These are phyloP conservation scores for Neurospora tetraspora DNA, from an alignment of 495 filamentous ascomycete genomes.

Conservation along the genomic window DNA sequence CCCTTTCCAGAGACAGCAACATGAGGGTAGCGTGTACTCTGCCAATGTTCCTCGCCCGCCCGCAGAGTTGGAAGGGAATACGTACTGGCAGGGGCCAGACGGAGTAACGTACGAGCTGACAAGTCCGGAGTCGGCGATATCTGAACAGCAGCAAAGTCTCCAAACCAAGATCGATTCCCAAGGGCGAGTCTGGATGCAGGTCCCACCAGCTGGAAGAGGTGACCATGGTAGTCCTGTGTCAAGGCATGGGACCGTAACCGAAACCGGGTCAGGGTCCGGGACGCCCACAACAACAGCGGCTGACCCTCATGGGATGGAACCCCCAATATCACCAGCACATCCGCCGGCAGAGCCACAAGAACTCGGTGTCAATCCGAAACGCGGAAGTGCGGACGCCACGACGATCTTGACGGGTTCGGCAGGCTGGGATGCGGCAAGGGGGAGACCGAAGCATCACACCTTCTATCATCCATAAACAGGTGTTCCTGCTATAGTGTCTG, in stretches of 20 bases:
- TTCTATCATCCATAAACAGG: conserved; percentile 14
- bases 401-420: not conserved
- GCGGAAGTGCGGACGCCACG: not conserved
- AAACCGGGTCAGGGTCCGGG: not conserved
- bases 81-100: conserved; percentile 3
- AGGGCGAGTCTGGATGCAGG: conserved; percentile 19
- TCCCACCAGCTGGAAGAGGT: conserved; percentile 4
- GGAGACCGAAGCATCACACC: conserved; percentile 11
- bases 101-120: conserved; percentile 11
- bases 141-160: not conserved
- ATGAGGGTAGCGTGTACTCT: not conserved
- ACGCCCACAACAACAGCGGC: not conserved
- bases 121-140: not conserved
- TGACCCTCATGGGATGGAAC: not conserved
- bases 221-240: not conserved
- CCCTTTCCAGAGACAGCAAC: not conserved
- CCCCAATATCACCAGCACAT: not conserved
- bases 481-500: not conserved
- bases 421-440: conserved; percentile 8
- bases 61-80: not conserved
- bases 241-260: not conserved
- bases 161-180: conserved; percentile 13
- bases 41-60: not conserved
- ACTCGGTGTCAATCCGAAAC: not conserved
- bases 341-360: conserved; percentile 4